Base-by-base conservation (phyloP, 2,329 filamentous ascomycete species). In the Paraphaeosphaeria sporulosa region DNA sequence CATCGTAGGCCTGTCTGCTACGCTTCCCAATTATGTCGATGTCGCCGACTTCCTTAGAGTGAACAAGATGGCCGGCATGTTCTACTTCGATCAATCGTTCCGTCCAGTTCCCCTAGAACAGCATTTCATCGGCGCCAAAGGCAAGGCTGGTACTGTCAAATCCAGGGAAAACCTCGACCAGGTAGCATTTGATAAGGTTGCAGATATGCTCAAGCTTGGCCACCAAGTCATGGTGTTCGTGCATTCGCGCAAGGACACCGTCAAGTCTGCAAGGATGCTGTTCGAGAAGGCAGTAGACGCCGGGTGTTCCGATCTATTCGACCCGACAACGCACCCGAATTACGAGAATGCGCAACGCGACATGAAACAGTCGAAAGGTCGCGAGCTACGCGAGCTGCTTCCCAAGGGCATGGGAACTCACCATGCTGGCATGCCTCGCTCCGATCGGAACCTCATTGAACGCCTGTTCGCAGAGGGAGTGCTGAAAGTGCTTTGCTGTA, bases 201-300 rank as follows among this genome's bases (percentile, higher is more conserved):
- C 89, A 67, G 91, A 95, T 55, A 97, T 99, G 94, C 84, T 99
- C 3, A 88, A 93, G 73, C 83, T 85, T 60, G 94, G 92, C n/a
- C 95, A 99, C 71, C 95, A 99, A 76, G 87, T 99, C 66, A 99
- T 99, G 96, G 94, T 99, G 0, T 99, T 99, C 77, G 96, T 99
- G 12, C 96, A 99, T 76, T 97, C 94, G 0, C 87, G 95, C 27
- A 94, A 96, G 74, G 96, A 99, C 69, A 99, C 96, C 0, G 88
- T 96, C 66, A 86, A 90, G 63, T 96, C 94, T 1, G 94, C 95
- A 48, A 90, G 91, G 66, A 92, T 90, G 82, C 82, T 99, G 27
- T 89, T 91, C 63, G 90, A 97, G 68, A 93, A 95, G 82, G 95
- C 95, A 1, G 83, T 88, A 2, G 94, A 98, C 36, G 85, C 96